These are phyloP conservation scores for Caloboletus firmus DNA, from an alignment of 1,284 basidiomycete genomes.

Conservation along the genomic window DNA sequence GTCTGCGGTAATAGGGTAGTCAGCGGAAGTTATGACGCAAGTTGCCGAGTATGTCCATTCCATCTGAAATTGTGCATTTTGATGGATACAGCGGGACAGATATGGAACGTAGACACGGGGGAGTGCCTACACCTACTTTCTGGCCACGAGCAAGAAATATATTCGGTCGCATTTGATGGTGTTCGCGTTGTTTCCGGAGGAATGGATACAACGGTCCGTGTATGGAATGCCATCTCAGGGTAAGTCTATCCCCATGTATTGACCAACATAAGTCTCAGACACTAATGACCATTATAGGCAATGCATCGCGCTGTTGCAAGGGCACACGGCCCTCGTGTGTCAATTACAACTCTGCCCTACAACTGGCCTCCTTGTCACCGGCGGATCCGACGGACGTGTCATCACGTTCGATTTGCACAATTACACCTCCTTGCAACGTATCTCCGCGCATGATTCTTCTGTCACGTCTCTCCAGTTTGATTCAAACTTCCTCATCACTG, in stretches of 20 bases:
- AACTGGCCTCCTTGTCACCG: constrained; percentile 70
- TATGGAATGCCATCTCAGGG: constrained; percentile 86
- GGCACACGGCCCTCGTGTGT: constrained; percentile 93
- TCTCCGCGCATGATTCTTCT: constrained; percentile 85
- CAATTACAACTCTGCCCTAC: constrained; percentile 75
- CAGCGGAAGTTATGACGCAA: constrained; percentile 89
- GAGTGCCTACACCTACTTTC: constrained; percentile 81
- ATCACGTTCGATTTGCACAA: constrained; percentile 82
- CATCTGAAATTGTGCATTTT: not conserved
- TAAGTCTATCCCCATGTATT: constrained; percentile 32
- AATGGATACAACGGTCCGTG: constrained; percentile 86
- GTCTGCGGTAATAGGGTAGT: constrained; percentile 79
- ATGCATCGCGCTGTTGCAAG: constrained; percentile 85
- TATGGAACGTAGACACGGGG: constrained; percentile 85
- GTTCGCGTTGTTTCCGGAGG: constrained; percentile 83
- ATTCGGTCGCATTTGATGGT: constrained; percentile 92
- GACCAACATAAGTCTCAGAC: constrained; percentile 13
- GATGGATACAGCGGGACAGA: constrained; percentile 39
- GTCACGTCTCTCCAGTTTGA: constrained; percentile 92
- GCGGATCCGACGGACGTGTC: constrained; percentile 92
- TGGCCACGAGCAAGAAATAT: constrained; percentile 94
- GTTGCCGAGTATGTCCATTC: constrained; percentile 62
- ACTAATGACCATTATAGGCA: constrained; percentile 47
- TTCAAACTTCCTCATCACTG: constrained; percentile 74
- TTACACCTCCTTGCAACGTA: constrained; percentile 48